Base-by-base conservation (phyloP, 139 green algal genomes). In the Raphidocelis subcapitata region DNA sequence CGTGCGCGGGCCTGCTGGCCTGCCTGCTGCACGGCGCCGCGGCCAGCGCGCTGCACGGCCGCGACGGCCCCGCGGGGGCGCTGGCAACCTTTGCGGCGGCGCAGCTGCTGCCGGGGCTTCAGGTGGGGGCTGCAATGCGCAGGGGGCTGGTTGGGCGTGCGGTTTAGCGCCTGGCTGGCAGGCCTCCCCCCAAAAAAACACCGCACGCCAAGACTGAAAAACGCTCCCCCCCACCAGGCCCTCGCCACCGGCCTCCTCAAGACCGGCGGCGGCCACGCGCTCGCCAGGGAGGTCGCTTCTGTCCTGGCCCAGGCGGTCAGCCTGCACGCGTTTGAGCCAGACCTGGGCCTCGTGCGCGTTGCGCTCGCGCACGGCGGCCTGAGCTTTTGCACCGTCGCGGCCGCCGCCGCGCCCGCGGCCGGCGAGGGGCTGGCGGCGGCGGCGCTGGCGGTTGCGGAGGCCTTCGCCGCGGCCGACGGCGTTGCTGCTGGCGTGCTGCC, bases 41-140 rank as follows among this genome's bases (percentile, higher is more conserved):
- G 29, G 33, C 37, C 35, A 52, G 49, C 14, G 21, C 15, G 10
- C 5, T 20, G 24, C 33, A 21, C 16, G 12, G 56, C 67, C 20
- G 41, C 3, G 44, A n/a, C 49, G 18, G 59, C 31, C 56, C 44
- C n/a, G 26, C 36, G 31, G 60, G 26, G 29, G 59, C 61, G 35
- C 60, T 76, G 57, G 24, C 68, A 44, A 41, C 52, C 29, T 59
- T 69, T 56, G 41, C 69, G 29, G 41, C 47, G 28, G 47, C 46
- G 5, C 69, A 76, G 26, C 59, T 76, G 24, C 59, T 76, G 41
- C 69, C 69, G 26, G 69, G 36, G 14, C n/a, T 76, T 1, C 69
- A 76, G 69, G 69, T 76, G 28, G 8, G 55, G 55, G 55, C 55
- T 57, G 49, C 20, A n/a, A n/a, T n/a, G 49, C 49, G 49, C 49